Percentiles rank a stretch among this genome's conserved stretches.
Evolutionary conservation across 1,284 basidiomycete genomes (phyloP).

Genomic region (Tilletia horrida): DNA sequence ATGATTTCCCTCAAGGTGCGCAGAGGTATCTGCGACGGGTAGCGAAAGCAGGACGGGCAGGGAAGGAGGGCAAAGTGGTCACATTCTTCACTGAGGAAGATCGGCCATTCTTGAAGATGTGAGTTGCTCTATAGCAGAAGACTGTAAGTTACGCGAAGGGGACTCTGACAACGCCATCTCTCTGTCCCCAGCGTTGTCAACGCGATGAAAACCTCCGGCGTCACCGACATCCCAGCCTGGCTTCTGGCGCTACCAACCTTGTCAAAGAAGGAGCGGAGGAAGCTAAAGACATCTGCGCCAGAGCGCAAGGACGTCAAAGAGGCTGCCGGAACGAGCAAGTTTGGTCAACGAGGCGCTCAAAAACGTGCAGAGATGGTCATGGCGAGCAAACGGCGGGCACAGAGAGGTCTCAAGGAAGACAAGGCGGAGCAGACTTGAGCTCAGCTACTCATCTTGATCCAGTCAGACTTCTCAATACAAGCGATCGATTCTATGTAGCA

Average conservation of each 20-base stretch:
- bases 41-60: constrained; percentile 91
- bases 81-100: constrained; percentile 96
- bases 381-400: constrained; percentile 38
- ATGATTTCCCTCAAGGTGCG: constrained; percentile 61
- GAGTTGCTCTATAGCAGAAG: constrained; percentile 55
- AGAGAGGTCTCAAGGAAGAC: not conserved
- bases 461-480: too few species aligned
- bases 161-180: too few species aligned
- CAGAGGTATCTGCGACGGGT: constrained; percentile 95
- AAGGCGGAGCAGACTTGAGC: too few species aligned
- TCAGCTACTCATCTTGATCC: too few species aligned
- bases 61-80: constrained; percentile 81
- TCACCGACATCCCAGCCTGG: constrained; percentile 51
- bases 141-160: too few species aligned
- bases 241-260: constrained; percentile 66
- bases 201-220: constrained; percentile 81
- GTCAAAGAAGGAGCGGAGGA: constrained; percentile 77
- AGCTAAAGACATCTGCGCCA: constrained; percentile 72
- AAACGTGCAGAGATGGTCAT: constrained; percentile 43
- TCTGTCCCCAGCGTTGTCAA: constrained; percentile 73
- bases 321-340: constrained; percentile 35
- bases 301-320: constrained; percentile 61
- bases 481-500: too few species aligned
- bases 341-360: constrained; percentile 38
- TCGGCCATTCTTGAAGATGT: constrained; percentile 84